phyloP scores from a whole-genome alignment of 2,329 filamentous ascomycete genomes.

The Ascomycota sp. region DNA sequence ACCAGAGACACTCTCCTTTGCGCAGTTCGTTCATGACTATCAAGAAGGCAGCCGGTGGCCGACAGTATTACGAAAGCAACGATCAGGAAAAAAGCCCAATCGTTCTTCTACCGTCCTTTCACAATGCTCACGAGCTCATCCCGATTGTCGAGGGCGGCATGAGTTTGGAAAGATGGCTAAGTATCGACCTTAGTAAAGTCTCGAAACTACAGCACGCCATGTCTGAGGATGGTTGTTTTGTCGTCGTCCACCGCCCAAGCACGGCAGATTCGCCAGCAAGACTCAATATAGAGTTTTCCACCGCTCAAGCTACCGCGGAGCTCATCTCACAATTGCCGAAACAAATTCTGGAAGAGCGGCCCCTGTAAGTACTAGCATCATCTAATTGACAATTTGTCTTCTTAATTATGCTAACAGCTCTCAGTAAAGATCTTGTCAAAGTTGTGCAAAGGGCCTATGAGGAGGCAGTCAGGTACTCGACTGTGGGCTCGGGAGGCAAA shows the following conservation, averaged over 20 bases:
- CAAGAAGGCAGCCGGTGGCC: constrained; percentile 8
- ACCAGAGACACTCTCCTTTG: neutral
- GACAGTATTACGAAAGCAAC: constrained; percentile 1
- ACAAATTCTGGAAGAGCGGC: too few species aligned
- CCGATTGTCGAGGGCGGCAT: neutral
- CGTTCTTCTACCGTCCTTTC: constrained; percentile 1
- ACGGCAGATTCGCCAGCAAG: neutral
- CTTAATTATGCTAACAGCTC: too few species aligned
- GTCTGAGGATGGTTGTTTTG: constrained; percentile 3
- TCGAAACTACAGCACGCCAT: constrained; percentile 3
- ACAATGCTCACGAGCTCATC: constrained; percentile 1
- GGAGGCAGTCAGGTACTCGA: too few species aligned
- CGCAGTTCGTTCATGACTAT: constrained; percentile 2
- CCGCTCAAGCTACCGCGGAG: neutral
- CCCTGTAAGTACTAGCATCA: too few species aligned
- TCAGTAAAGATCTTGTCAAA: too few species aligned
- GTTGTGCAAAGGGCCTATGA: too few species aligned
- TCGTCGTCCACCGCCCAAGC: constrained; percentile 7
- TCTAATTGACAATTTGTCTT: too few species aligned
- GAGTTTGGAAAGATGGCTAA: constrained; percentile 1
- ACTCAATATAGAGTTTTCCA: neutral
- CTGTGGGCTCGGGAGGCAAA: too few species aligned
- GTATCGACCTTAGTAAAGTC: constrained; percentile 1
- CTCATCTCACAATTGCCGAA: neutral
- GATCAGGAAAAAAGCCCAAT: neutral